phyloP scores from a whole-genome alignment of 1,139 yeast genomes.

The Yamadazyma mexicana region DNA sequence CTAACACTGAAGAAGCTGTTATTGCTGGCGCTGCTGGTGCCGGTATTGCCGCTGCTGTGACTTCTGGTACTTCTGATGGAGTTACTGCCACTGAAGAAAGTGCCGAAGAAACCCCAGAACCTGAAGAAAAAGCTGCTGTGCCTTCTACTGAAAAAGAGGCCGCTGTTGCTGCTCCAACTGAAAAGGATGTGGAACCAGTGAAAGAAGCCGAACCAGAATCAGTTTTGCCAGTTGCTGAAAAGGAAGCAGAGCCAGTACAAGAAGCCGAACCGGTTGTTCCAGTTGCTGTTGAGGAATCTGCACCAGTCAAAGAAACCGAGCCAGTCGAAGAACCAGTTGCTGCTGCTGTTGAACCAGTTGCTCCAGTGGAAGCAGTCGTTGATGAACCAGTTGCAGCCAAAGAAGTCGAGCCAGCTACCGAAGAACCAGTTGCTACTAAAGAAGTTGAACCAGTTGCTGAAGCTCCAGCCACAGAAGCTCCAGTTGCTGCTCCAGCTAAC shows the following conservation, averaged over 20 bases:
- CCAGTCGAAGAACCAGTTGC: constrained; percentile 4
- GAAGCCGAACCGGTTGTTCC: constrained; percentile 5
- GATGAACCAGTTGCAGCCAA: constrained; percentile 7
- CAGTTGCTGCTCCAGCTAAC: background rate
- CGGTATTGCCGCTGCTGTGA: constrained; percentile 17
- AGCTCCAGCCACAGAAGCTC: constrained; percentile 3
- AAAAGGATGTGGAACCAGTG: constrained; percentile 5
- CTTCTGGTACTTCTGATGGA: constrained; percentile 23
- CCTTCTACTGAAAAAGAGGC: constrained; percentile 7
- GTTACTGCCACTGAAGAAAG: constrained; percentile 16
- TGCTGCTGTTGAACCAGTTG: constrained; percentile 4
- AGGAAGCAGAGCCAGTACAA: background rate
- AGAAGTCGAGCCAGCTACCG: constrained; percentile 3
- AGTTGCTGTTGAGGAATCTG: background rate
- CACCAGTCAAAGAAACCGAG: constrained; percentile 3
- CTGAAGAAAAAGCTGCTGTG: constrained; percentile 10
- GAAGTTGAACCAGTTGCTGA: constrained; percentile 3
- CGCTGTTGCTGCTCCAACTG: constrained; percentile 8
- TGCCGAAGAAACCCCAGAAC: constrained; percentile 19
- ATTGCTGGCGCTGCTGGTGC: constrained; percentile 23
- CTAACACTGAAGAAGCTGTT: constrained; percentile 26
- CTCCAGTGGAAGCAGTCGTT: constrained; percentile 6
- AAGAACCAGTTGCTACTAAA: constrained; percentile 6
- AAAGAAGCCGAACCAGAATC: background rate
- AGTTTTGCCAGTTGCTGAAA: constrained; percentile 5